phyloP scores from a whole-genome alignment of 192 early-diverging fungal genomes.

The Linnemannia schmuckeri region DNA sequence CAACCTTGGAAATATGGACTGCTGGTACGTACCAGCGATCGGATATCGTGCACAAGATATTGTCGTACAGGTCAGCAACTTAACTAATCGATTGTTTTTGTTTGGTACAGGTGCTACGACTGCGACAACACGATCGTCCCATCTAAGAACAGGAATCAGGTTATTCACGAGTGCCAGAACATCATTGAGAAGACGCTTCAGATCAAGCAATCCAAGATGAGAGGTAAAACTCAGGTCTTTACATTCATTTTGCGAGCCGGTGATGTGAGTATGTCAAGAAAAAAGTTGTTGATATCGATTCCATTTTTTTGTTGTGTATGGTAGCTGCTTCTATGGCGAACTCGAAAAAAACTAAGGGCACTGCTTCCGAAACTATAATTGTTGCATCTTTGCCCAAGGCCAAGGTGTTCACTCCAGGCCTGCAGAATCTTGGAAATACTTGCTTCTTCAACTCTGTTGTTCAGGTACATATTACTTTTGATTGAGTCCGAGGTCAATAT shows the following conservation, averaged over 20 bases:
- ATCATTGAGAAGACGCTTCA: constrained; percentile 13
- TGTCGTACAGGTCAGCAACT: neutral
- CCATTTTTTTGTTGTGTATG: neutral
- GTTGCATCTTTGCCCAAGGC: constrained; percentile 1
- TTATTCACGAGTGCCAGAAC: constrained; percentile 30
- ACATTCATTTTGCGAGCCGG: neutral
- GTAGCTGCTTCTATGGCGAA: constrained; percentile 4
- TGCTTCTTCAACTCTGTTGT: constrained; percentile 86
- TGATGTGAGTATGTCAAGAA: no score
- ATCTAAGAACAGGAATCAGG: constrained; percentile 42
- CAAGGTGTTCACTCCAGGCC: constrained; percentile 62
- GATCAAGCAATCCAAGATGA: constrained; percentile 31
- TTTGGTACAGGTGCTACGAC: constrained; percentile 45
- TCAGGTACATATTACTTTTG: constrained; percentile 56
- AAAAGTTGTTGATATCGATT: neutral
- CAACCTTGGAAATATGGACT: constrained; percentile 31
- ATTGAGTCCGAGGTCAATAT: neutral
- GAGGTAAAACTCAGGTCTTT: neutral
- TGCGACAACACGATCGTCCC: constrained; percentile 35
- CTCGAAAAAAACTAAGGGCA: constrained; percentile 27
- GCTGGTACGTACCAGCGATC: constrained; percentile 23
- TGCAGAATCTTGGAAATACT: constrained; percentile 82
- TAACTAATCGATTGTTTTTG: neutral
- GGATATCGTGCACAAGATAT: neutral
- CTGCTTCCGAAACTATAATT: neutral